Evolutionary conservation across 371 early-diverging fungal genomes (phyloP).

Genomic region (Mucor lusitanicus): DNA sequence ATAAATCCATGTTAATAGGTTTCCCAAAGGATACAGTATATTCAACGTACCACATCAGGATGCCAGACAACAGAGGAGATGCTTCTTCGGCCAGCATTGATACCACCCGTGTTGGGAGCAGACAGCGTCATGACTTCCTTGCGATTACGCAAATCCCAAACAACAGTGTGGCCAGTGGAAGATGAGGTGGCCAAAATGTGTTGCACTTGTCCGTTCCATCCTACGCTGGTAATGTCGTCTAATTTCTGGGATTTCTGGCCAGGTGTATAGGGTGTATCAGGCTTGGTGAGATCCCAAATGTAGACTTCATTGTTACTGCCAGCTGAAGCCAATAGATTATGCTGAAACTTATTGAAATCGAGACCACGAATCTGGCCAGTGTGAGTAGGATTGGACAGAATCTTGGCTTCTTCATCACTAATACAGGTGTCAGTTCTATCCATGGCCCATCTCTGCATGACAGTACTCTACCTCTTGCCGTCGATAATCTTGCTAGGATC

Average conservation of each 20-base stretch:
- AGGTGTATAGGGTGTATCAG: conserved; percentile 85
- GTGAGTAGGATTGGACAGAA: conserved; percentile 76
- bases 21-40: too few species aligned
- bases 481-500: conserved; percentile 77
- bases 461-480: conserved; percentile 47
- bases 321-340: conserved; percentile 88
- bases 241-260: conserved; percentile 82
- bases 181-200: conserved; percentile 93
- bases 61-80: conserved; percentile 93
- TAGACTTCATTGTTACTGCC: conserved; percentile 88
- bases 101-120: conserved; percentile 40
- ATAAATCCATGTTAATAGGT: neutral
- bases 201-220: conserved; percentile 93
- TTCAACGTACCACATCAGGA: conserved; percentile 76
- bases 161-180: conserved; percentile 89
- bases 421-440: neutral
- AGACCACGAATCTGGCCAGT: conserved; percentile 90
- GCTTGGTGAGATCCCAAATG: conserved; percentile 92
- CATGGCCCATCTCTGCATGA: neutral
- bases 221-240: conserved; percentile 84
- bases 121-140: conserved; percentile 84
- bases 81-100: conserved; percentile 15
- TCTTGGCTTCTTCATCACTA: conserved; percentile 51
- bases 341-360: conserved; percentile 86
- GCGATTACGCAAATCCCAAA: conserved; percentile 93